Base-by-base conservation (phyloP, 139 green algal species). In the Coelastrella sp. region DNA sequence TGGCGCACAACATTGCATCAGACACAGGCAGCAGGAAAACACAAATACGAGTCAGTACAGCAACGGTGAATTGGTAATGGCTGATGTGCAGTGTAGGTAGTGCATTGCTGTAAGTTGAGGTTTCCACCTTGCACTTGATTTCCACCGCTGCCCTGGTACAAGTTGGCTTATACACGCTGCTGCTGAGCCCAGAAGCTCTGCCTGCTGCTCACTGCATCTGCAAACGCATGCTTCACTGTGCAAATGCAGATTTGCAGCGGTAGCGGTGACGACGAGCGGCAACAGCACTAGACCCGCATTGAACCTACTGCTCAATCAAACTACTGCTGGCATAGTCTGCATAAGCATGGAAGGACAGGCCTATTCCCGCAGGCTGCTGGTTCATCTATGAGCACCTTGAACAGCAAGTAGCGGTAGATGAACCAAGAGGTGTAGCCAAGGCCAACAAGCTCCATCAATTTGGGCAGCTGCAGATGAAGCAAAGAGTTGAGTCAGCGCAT, bases 331-430 rank as follows among this genome's bases (percentile, higher is more conserved):
- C n/a, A n/a, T n/a, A n/a, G n/a, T n/a, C n/a, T n/a, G n/a, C n/a
- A n/a, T n/a, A n/a, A n/a, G n/a, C n/a, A n/a, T n/a, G n/a, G 15
- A 34, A 9, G 6, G 19, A 7, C 64, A 21, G 1, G 41, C 21
- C 68, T 60, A 3, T 21, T 79, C 41, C 43, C 41, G 68, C 23
- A 32, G 30, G 5, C 68, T 35, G 35, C 15, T 5, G n/a, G n/a
- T 11, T 13, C 50, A 32, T 23, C 8, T 32, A 40, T 35, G 57
- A 85, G 21, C 67, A 97, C 94, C 94, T 98, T 99, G 94, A 99
- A 99, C 4, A 99, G 94, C 83, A 99, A 93, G 93, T 99, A 99
- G 74, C 96, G 89, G 94, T 99, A 99, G 32, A 96, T 94, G 88
- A 99, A 99, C 97, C 97, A 99, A 19, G 93, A 91, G 59, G 88